These are phyloP conservation scores for Pneumocystis canis DNA, from an alignment of 1,139 yeast species.

Conservation along the genomic window DNA sequence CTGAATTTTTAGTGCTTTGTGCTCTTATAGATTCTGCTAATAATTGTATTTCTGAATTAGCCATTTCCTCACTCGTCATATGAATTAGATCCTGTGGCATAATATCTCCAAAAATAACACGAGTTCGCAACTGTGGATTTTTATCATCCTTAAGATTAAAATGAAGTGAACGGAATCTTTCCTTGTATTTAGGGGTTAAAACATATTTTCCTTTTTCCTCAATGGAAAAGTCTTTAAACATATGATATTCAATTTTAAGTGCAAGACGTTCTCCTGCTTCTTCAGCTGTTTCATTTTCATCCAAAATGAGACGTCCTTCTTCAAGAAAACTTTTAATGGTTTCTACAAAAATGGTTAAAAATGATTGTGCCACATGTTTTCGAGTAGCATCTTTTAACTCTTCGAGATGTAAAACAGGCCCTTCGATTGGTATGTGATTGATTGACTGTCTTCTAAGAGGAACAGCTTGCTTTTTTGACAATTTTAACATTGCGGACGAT, in stretches of 20 bases:
- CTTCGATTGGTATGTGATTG: neutral
- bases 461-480: neutral
- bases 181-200: slow-evolving; percentile 36
- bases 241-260: slow-evolving; percentile 28
- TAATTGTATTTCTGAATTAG: slow-evolving; percentile 56
- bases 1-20: slow-evolving; percentile 50
- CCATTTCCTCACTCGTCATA: slow-evolving; percentile 48
- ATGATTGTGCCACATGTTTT: neutral
- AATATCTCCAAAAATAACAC: slow-evolving; percentile 36
- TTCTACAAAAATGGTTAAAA: neutral
- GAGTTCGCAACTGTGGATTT: slow-evolving; percentile 33
- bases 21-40: slow-evolving; percentile 60
- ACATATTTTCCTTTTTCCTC: slow-evolving; percentile 22
- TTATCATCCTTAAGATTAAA: slow-evolving; percentile 42
- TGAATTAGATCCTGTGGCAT: slow-evolving; percentile 39
- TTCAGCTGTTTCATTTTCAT: slow-evolving; percentile 30
- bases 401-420: neutral
- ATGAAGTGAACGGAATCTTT: slow-evolving; percentile 38
- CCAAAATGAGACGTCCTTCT: slow-evolving; percentile 19
- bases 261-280: slow-evolving; percentile 29
- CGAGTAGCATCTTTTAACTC: neutral
- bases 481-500: neutral
- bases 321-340: neutral
- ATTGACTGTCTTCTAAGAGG: neutral
- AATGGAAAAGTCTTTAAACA: slow-evolving; percentile 27